Evolutionary conservation across 73 alveolate genomes (phyloP).

Genomic region (Blepharisma japonicum): DNA sequence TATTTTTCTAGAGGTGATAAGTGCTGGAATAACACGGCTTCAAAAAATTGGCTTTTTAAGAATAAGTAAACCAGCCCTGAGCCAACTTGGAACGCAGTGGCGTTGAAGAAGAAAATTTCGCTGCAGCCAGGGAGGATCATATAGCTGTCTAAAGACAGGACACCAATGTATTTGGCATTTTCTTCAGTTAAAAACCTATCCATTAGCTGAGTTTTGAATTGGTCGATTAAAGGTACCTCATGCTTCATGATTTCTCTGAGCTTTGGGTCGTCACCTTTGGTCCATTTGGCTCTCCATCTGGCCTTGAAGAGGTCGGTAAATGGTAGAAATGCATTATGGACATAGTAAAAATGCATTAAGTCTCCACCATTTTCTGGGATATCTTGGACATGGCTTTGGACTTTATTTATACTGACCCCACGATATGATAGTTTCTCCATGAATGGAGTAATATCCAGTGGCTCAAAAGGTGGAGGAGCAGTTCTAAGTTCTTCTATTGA

Average conservation of each 20-base stretch:
- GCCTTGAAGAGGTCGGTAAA: conserved; percentile 40
- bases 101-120: conserved; percentile 37
- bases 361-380: conserved; percentile 68
- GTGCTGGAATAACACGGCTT: conserved; percentile 37
- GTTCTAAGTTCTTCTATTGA: conserved; percentile 34
- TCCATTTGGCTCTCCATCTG: conserved; percentile 48
- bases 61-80: conserved; percentile 52
- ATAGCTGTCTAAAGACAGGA: conserved; percentile 43
- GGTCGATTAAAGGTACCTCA: conserved; percentile 36
- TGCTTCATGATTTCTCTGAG: conserved; percentile 48
- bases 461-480: conserved; percentile 42
- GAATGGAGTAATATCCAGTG: conserved; percentile 36
- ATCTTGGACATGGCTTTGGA: conserved; percentile 51
- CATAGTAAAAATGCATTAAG: conserved; percentile 46
- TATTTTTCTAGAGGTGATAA: conserved; percentile 44
- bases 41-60: conserved; percentile 37
- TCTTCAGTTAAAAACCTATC: conserved; percentile 35
- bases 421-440: conserved; percentile 32
- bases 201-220: conserved; percentile 38
- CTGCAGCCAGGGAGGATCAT: conserved; percentile 30
- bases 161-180: conserved; percentile 33
- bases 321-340: conserved; percentile 39
- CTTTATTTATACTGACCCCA: conserved; percentile 48
- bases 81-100: conserved; percentile 57
- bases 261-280: conserved; percentile 50